phyloP scores from a whole-genome alignment of 2,329 filamentous ascomycete species.

The Tolypocladium album region DNA sequence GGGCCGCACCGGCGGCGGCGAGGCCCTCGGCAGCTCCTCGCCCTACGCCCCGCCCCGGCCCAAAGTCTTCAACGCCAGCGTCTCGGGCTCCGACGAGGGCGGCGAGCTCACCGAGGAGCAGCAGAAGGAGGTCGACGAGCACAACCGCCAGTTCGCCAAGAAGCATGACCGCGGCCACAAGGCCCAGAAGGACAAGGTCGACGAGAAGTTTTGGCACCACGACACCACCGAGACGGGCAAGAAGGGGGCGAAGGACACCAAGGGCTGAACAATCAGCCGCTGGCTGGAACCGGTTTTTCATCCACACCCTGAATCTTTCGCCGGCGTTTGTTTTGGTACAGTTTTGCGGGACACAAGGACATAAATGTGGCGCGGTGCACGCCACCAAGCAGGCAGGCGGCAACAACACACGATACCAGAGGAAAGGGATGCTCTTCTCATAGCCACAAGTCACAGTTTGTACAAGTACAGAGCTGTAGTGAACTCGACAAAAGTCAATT shows the following conservation, averaged over 20 bases:
- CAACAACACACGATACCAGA: neutral
- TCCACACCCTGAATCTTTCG: neutral
- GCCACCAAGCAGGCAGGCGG: neutral
- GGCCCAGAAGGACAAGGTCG: constrained; percentile 38
- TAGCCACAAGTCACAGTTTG: neutral
- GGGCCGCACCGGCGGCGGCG: constrained; percentile 28
- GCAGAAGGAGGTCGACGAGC: constrained; percentile 44
- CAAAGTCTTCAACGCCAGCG: constrained; percentile 39
- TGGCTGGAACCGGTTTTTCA: too few relatives aligned
- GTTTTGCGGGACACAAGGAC: neutral
- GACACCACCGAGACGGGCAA: constrained; percentile 3
- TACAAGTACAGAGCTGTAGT: neutral
- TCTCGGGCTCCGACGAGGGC: constrained; percentile 20
- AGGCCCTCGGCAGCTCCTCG: constrained; percentile 19
- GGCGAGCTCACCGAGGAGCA: constrained; percentile 36
- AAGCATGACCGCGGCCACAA: constrained; percentile 35
- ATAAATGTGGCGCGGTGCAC: neutral
- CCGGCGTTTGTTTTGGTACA: neutral
- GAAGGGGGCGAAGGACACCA: neutral
- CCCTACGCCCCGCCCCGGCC: constrained; percentile 30
- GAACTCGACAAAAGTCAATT: neutral
- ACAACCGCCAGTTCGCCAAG: constrained; percentile 46
- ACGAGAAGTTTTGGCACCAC: constrained; percentile 41
- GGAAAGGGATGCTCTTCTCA: neutral
- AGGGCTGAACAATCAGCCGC: neutral